Base-by-base conservation (phyloP, 2,329 filamentous ascomycete species). In the Huntiella bhutanensis region DNA sequence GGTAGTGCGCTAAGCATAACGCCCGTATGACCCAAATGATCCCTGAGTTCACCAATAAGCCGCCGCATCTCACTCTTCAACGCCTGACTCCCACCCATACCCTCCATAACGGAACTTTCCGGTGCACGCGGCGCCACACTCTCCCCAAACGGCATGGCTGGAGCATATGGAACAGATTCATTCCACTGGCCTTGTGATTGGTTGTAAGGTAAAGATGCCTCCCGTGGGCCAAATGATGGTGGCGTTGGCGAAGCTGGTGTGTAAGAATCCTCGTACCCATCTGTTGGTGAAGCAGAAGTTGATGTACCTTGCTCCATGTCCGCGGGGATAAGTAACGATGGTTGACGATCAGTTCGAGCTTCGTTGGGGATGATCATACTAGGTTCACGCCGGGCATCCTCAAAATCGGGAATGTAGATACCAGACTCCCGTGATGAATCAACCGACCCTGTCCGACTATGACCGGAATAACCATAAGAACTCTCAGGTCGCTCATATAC, bases 51-150 rank as follows among this genome's bases (percentile, higher is more conserved):
- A 13, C 39, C 45, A 36, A 49, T 42, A 16, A 49, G 35, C 34
- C 48, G 43, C 35, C 46, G 48, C 48, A 49, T 49, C 36, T 49
- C 48, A 34, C 41, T 43, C 44, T 49, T 49, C 48, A 49, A 46
- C 19, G 46, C 48, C 4, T 44, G 16, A 2, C 43, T 44, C 7
- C 41, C 45, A 35, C 48, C 41, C 15, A 34, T 41, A n/a, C 48
- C 48, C 48, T 49, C 48, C 48, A 49, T 49, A 8, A 49, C 48
- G 5, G 16, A 10, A 10, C 48, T 44, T 6, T 33, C 19, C 11
- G 48, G 48, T 8, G 33, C 48, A 5, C 19, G 40, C 28, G 48
- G 48, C 13, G 48, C 48, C 34, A 39, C 38, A 32, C 43, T 46
- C 43, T 39, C 22, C 16, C 46, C 48, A 35, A 44, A 49, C 35